These are phyloP conservation scores for Globisporangium nagaii DNA, from an alignment of 352 stramenopile genomes.

Conservation along the genomic window DNA sequence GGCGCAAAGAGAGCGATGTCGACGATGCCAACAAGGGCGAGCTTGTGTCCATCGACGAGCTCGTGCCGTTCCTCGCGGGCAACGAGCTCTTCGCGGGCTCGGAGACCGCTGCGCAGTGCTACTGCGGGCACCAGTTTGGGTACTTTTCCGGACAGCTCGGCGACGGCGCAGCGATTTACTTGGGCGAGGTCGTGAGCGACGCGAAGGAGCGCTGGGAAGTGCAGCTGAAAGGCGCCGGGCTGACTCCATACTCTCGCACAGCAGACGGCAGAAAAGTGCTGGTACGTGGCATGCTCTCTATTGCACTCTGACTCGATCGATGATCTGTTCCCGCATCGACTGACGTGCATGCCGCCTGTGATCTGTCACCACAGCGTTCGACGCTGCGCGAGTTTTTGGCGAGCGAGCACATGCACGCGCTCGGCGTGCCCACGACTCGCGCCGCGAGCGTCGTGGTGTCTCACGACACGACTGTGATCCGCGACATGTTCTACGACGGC, in stretches of 20 bases:
- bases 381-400: conserved; percentile 97
- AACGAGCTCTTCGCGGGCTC: conserved; percentile 73
- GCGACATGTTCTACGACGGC: conserved; percentile 89
- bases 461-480: conserved; percentile 54
- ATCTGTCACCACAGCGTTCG: conserved; percentile 88
- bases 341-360: too few relatives aligned
- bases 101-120: conserved; percentile 83
- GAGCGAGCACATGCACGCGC: conserved; percentile 93
- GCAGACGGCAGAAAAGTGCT: conserved; percentile 92
- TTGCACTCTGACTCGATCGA: too few relatives aligned
- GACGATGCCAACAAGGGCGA: conserved; percentile 10
- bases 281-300: conserved; percentile 9
- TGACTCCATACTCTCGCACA: conserved; percentile 93
- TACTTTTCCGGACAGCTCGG: conserved; percentile 90
- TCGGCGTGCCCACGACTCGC: conserved; percentile 93
- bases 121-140: conserved; percentile 90
- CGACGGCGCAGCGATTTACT: conserved; percentile 86
- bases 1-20: background rate
- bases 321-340: too few relatives aligned
- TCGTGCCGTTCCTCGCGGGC: conserved; percentile 57
- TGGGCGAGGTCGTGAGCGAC: conserved; percentile 74
- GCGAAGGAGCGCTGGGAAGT: conserved; percentile 85
- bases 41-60: conserved; percentile 27
- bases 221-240: conserved; percentile 95
- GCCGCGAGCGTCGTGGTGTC: conserved; percentile 80